Evolutionary conservation across 306 rosid species (phyloP).

Genomic region (Vigna unguiculata): DNA sequence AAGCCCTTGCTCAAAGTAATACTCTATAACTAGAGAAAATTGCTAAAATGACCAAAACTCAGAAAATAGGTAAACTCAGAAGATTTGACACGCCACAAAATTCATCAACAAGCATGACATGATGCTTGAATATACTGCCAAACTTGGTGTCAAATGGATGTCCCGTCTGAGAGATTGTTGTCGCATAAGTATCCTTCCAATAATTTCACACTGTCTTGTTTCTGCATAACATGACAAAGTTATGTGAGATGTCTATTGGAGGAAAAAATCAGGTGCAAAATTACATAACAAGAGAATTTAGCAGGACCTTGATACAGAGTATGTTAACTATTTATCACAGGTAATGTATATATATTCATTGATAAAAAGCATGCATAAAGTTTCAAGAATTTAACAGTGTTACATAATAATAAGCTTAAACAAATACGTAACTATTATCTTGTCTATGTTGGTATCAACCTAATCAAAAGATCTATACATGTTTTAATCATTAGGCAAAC

Average conservation of each 20-base stretch:
- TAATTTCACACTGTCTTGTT: slow-evolving; percentile 50
- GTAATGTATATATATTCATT: neutral
- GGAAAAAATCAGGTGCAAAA: neutral
- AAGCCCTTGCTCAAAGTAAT: slow-evolving; percentile 32
- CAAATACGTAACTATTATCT: slow-evolving; percentile 3
- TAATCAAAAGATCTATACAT: neutral
- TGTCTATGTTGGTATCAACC: neutral
- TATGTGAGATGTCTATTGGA: slow-evolving; percentile 15
- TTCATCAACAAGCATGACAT: slow-evolving; percentile 37
- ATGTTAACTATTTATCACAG: neutral
- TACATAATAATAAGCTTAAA: neutral
- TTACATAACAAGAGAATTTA: neutral
- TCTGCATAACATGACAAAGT: slow-evolving; percentile 64
- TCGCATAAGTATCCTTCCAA: slow-evolving; percentile 52
- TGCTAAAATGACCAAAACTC: neutral
- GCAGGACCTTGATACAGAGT: neutral
- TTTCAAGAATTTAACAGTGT: neutral
- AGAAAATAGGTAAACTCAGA: neutral
- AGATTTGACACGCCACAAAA: slow-evolving; percentile 43
- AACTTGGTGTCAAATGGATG: slow-evolving; percentile 46
- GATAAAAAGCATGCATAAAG: neutral
- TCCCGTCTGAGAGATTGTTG: slow-evolving; percentile 47
- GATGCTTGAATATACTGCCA: slow-evolving; percentile 24
- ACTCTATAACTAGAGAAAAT: neutral
- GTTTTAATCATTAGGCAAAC: neutral